Evolutionary conservation across 768 basidiomycete genomes (phyloP), one percentile per base, ranked within the genome.

Genomic region (Leucocoprinus sp.): DNA sequence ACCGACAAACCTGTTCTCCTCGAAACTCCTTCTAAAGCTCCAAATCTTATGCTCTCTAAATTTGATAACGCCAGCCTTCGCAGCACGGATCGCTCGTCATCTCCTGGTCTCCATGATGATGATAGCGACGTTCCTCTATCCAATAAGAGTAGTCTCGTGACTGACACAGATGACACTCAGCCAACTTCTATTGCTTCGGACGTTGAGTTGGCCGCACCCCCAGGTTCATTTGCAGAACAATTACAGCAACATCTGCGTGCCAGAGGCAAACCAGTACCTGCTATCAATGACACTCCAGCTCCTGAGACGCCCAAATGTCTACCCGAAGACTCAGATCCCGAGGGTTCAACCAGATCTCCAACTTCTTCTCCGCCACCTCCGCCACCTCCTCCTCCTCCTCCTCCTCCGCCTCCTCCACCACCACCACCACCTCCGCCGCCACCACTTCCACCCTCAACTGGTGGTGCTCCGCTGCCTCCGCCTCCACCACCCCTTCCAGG

Each of bases 101-200:
- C 69, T 34, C 65, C 67, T 34, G 67, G 61, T 15, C 70, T 70
- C 27, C 46, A 35, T 35, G 80, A 82, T 39, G 72, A 67, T 31
- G 79, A 76, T 45, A 78, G 74, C 54, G 79, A 80, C 50, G 70
- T 74, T 42, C 70, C 67, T 9, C 71, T 70, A 36, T 82, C 81
- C 6, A 61, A 57, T 37, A 58, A 55, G 33, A 68, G 65, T 42
- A 63, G 54, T 19, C 56, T 57, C 17, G 63, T 57, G 8, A 71
- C 65, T 37, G 62, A 70, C 4, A 78, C 76, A 3, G 74, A 77
- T 44, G 75, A 75, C 27, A 79, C 78, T 2, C 59, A 66, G 31
- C 57, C 71, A n/a, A 80, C 80, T 6, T 82, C 81, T 33, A 62
- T 75, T 35, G 69, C 69, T 50, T 77, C 77, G 31, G 39, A 41